Evolutionary conservation across 1,284 basidiomycete species (phyloP), one percentile per base, ranked within the genome.

Genomic region (Cronartium quercuum): DNA sequence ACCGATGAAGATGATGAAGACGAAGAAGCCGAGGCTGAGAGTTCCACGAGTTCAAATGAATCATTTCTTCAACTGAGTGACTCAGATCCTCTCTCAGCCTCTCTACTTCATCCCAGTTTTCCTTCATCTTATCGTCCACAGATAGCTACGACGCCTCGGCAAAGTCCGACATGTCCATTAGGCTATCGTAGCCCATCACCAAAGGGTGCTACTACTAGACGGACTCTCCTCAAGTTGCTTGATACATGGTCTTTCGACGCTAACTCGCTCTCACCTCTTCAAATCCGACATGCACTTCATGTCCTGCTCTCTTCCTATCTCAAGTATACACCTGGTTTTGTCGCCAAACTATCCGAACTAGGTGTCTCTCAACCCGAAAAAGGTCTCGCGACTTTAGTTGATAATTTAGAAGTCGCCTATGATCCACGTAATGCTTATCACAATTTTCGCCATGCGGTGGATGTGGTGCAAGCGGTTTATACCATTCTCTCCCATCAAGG

Each of bases 361-460:
- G 64, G 64, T 24, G 41, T 75, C 5, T 34, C 37, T 1, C 34
- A 68, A 7, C 68, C 73, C 15, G 41, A 60, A 41, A 38, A n/a
- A 40, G 63, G 41, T 63, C 58, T 75, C 18, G 37, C 40, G 21
- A 55, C 42, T 29, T 38, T 75, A 5, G 58, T 68, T 1, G 51
- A 75, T 77, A 91, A 94, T 77, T 86, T 96, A 13, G 87, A 90
- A 40, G 87, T 88, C 42, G 89, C 94, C 71, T 97, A 97, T 81
- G 90, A 93, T 77, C 86, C 87, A 62, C 88, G 89, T 68, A 96
- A 96, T 83, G 89, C 90, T 15, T 97, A 97, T 82, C 94, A 97
- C 79, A 97, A 97, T 81, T 96, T 94, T 81, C 88, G 92, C 76
- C 94, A 97, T 82, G 94, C 93, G 0, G 85, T 95, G 61, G 94